phyloP scores from a whole-genome alignment of 192 early-diverging fungal species.

The Coemansia sp. region DNA sequence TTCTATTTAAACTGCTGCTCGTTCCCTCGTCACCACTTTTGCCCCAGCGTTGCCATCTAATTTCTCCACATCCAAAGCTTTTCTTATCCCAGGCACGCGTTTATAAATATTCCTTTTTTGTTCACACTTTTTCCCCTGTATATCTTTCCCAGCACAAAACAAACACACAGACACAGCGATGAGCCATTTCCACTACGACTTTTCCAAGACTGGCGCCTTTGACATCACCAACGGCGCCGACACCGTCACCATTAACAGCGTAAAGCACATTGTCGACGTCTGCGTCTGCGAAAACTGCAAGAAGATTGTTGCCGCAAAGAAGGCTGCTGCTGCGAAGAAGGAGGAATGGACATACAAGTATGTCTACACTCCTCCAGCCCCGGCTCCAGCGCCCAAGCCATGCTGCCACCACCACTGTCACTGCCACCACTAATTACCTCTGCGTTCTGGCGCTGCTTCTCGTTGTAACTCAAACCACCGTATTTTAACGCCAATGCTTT shows the following conservation, averaged over 20 bases:
- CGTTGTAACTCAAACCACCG: slow-evolving; percentile 2
- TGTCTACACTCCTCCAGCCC: slow-evolving; percentile 33
- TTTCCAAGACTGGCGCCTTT: slow-evolving; percentile 38
- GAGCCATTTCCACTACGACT: slow-evolving; percentile 43
- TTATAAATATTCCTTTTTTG: slow-evolving; percentile 3
- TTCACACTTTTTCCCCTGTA: neutral
- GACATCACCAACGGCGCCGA: slow-evolving; percentile 42
- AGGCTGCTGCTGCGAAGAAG: slow-evolving; percentile 27
- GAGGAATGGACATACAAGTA: slow-evolving; percentile 27
- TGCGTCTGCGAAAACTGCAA: slow-evolving; percentile 50
- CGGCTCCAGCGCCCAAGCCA: slow-evolving; percentile 16
- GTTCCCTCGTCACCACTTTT: neutral
- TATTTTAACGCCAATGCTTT: neutral
- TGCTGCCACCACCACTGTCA: slow-evolving; percentile 36
- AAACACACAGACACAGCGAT: slow-evolving; percentile 8
- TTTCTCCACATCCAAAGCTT: too few species aligned
- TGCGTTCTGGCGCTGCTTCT: neutral
- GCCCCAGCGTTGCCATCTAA: too few species aligned
- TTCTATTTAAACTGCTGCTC: neutral
- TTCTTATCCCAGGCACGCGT: neutral
- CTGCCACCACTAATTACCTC: slow-evolving; percentile 10
- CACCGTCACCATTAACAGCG: slow-evolving; percentile 48
- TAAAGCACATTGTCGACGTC: slow-evolving; percentile 35
- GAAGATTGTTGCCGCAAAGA: slow-evolving; percentile 24
- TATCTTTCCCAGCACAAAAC: neutral